Evolutionary conservation across 352 stramenopile species (phyloP).

Genomic region (Phytophthora kernoviae): DNA sequence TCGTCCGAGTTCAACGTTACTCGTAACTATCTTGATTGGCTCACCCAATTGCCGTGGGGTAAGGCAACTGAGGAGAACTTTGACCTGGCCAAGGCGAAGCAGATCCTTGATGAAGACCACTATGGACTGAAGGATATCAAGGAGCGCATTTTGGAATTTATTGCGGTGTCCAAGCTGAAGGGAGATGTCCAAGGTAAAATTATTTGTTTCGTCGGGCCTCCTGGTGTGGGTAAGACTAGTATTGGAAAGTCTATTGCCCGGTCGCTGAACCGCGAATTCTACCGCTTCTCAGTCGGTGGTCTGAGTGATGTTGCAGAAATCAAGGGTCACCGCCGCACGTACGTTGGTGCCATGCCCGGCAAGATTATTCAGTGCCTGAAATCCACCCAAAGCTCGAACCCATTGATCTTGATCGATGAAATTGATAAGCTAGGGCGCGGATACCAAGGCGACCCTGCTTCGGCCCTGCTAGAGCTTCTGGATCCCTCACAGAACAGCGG

Average conservation of each 20-base stretch:
- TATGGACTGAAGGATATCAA: slow-evolving; percentile 99
- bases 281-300: slow-evolving; percentile 97
- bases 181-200: slow-evolving; percentile 98
- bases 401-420: slow-evolving; percentile 98
- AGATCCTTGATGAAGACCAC: slow-evolving; percentile 97
- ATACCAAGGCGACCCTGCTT: slow-evolving; percentile 95
- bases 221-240: slow-evolving; percentile 93
- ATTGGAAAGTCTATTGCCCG: slow-evolving; percentile 97
- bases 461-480: slow-evolving; percentile 96
- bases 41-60: slow-evolving; percentile 98
- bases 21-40: slow-evolving; percentile 98
- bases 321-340: slow-evolving; percentile 98
- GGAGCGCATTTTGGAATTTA: slow-evolving; percentile 99
- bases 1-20: slow-evolving; percentile 99
- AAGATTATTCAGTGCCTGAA: slow-evolving; percentile 99
- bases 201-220: slow-evolving; percentile 95
- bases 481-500: slow-evolving; percentile 97
- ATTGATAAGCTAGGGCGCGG: slow-evolving; percentile 91
- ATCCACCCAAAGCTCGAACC: slow-evolving; percentile 95
- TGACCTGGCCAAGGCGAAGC: slow-evolving; percentile 92
- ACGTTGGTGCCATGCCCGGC: slow-evolving; percentile 98
- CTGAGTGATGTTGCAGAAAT: slow-evolving; percentile 98
- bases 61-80: slow-evolving; percentile 96
- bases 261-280: slow-evolving; percentile 98
- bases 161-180: slow-evolving; percentile 97